Percentiles rank a stretch among this genome's conserved stretches.
Conservation (phyloP, 2,329 filamentous ascomycete species). For the Fonsecaea nubica region DNA sequence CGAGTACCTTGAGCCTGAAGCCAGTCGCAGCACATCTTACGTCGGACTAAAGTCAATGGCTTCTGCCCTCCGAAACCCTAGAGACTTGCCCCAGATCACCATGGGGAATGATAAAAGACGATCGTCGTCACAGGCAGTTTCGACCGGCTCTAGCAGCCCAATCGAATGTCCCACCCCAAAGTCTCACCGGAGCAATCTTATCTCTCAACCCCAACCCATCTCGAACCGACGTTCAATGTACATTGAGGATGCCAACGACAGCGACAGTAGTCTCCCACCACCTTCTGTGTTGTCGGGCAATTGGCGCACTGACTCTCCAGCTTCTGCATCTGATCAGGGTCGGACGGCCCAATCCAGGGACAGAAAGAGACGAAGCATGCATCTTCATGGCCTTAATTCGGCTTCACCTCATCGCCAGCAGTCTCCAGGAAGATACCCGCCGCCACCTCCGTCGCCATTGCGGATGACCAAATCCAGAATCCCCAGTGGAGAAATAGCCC, state of each 20-base stretch:
- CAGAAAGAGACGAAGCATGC: conserved; percentile 83
- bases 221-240: conserved; percentile 79
- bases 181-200: conserved; percentile 71
- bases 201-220: conserved; percentile 63
- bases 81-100: conserved; percentile 55
- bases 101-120: conserved; percentile 53
- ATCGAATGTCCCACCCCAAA: conserved; percentile 89
- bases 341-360: conserved; percentile 80
- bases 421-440: conserved; percentile 77
- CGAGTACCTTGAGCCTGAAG: conserved; percentile 27
- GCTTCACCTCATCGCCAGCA: conserved; percentile 81
- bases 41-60: conserved; percentile 56
- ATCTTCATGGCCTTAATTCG: conserved; percentile 73
- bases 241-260: conserved; percentile 82
- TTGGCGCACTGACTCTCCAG: conserved; percentile 83
- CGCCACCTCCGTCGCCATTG: conserved; percentile 84
- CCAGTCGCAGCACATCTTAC: conserved; percentile 29
- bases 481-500: conserved; percentile 57
- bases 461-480: conserved; percentile 82
- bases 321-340: conserved; percentile 73
- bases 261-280: conserved; percentile 86
- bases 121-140: conserved; percentile 70
- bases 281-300: conserved; percentile 74
- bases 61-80: conserved; percentile 61
- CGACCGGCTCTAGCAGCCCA: conserved; percentile 87